Evolutionary conservation across 306 rosid genomes (phyloP).

Genomic region (Ormosia emarginata): DNA sequence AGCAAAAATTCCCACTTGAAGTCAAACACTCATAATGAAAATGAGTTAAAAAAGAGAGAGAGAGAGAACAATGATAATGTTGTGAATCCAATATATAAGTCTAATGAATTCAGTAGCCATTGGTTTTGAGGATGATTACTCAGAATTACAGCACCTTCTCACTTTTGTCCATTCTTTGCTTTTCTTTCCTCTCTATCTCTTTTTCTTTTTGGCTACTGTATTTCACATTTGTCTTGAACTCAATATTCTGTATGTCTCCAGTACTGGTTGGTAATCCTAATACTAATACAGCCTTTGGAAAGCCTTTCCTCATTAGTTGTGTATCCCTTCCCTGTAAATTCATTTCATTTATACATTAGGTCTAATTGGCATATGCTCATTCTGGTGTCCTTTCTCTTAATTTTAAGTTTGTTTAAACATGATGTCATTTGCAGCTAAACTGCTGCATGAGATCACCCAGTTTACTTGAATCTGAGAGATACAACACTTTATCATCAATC

Average conservation of each 20-base stretch:
- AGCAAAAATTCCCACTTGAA: background rate
- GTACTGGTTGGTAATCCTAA: background rate
- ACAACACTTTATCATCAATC: background rate
- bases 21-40: background rate
- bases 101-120: background rate
- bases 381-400: background rate
- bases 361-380: background rate
- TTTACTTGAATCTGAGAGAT: constrained; percentile 3
- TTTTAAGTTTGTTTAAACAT: background rate
- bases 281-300: background rate
- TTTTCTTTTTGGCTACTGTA: background rate
- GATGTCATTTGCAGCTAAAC: background rate
- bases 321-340: background rate
- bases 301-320: background rate
- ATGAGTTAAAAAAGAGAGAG: background rate
- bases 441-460: background rate
- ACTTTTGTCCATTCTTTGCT: background rate
- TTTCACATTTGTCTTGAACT: background rate
- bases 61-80: background rate
- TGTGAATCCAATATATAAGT: background rate
- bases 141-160: background rate
- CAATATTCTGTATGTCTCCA: background rate
- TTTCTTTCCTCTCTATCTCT: background rate
- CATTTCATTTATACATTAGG: background rate
- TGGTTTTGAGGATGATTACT: background rate